phyloP scores from a whole-genome alignment of 352 stramenopile species.

The Saprolegnia parasitica region DNA sequence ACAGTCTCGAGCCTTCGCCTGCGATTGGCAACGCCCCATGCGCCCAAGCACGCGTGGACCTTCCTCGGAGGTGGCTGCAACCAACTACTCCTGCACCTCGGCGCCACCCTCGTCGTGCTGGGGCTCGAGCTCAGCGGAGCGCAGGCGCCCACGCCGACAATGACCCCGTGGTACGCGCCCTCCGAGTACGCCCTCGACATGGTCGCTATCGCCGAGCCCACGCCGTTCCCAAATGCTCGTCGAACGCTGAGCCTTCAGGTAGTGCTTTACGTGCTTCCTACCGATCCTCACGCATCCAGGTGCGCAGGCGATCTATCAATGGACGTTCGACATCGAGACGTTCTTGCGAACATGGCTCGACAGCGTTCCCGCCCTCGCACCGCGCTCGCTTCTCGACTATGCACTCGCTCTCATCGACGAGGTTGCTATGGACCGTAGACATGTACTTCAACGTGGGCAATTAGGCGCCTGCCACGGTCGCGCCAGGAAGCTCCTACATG shows the following conservation, averaged over 20 bases:
- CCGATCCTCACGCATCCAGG: too few relatives aligned
- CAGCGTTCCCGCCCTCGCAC: constrained; percentile 39
- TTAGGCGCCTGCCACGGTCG: neutral
- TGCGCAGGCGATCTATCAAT: constrained; percentile 40
- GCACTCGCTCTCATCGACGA: constrained; percentile 41
- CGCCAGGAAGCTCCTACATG: constrained; percentile 35
- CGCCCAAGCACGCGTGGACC: neutral
- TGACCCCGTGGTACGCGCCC: constrained; percentile 42
- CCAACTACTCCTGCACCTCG: constrained; percentile 37
- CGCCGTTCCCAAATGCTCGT: neutral
- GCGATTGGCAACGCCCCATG: neutral
- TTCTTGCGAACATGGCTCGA: constrained; percentile 50
- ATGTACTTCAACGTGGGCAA: too few relatives aligned
- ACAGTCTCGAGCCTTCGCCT: neutral
- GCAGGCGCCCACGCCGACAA: neutral
- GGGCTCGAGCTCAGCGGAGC: constrained; percentile 15
- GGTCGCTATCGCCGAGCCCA: constrained; percentile 2
- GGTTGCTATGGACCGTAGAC: constrained; percentile 41
- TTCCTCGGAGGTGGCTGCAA: neutral
- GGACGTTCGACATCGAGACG: constrained; percentile 52
- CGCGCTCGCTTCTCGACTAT: constrained; percentile 55
- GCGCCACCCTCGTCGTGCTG: constrained; percentile 39
- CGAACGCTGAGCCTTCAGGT: constrained; percentile 12
- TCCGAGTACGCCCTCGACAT: constrained; percentile 41
- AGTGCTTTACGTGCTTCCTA: too few relatives aligned